Percentiles rank a stretch among this genome's conserved stretches.
Evolutionary conservation across 768 basidiomycete genomes (phyloP).

Genomic region (Brasilioporus rufonigricans): DNA sequence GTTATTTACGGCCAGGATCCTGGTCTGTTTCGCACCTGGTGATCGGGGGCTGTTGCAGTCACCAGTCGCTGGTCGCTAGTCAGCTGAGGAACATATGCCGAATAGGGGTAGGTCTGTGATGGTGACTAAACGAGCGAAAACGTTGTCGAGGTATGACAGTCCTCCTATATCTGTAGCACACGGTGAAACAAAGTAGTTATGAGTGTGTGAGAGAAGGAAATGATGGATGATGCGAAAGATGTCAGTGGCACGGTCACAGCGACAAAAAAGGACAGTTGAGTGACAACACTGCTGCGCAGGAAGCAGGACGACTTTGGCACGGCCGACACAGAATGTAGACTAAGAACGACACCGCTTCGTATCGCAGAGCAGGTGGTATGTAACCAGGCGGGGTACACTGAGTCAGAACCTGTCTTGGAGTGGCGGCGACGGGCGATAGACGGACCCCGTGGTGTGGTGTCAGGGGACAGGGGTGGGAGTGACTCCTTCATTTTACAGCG

Average conservation of each 20-base stretch:
- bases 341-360: not conserved
- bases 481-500: conserved; percentile 35
- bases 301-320: not conserved
- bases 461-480: conserved; percentile 25
- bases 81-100: not conserved
- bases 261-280: not conserved
- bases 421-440: not conserved
- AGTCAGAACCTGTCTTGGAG: not conserved
- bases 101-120: not conserved
- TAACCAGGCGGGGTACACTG: not conserved
- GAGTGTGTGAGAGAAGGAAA: not conserved
- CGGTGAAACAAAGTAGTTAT: not conserved
- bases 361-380: not conserved
- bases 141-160: not conserved
- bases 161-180: not conserved
- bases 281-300: not conserved
- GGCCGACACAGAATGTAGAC: not conserved
- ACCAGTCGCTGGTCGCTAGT: too few species aligned
- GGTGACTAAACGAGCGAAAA: not conserved
- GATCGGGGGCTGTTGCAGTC: too few species aligned
- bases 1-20: too few species aligned
- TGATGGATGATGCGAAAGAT: not conserved
- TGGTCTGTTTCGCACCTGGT: too few species aligned
- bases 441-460: conserved; percentile 28
- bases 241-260: not conserved